A percentile compares a stretch with the other conserved stretches of the same genome.
Evolutionary conservation across 805 yeast species (phyloP).

Genomic region (Yarrowia sp.): DNA sequence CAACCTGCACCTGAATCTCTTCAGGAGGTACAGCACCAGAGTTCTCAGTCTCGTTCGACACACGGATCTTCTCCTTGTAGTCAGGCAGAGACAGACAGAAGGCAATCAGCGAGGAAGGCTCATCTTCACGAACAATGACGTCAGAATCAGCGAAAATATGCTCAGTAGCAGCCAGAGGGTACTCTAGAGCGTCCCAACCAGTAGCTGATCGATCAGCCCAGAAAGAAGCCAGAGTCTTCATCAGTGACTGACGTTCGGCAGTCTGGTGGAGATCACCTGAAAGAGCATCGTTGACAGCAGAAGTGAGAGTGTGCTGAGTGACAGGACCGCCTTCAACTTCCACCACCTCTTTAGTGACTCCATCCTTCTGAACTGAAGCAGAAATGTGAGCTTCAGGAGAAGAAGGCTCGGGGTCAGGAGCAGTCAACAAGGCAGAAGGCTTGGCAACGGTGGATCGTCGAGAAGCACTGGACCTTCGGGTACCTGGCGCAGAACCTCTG

Average conservation of each 20-base stretch:
- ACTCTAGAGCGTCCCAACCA: conserved; percentile 89
- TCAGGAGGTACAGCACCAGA: conserved; percentile 22
- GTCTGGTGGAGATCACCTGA: conserved; percentile 30
- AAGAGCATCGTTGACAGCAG: conserved; percentile 31
- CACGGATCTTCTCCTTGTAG: conserved; percentile 68
- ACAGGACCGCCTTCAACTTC: conserved; percentile 19
- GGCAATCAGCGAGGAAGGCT: conserved; percentile 92
- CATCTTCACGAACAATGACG: conserved; percentile 93
- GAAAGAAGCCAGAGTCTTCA: conserved; percentile 84
- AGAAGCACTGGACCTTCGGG: conserved; percentile 1
- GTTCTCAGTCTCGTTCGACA: conserved; percentile 47
- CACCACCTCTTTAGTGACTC: conserved; percentile 31
- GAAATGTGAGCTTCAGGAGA: conserved; percentile 34
- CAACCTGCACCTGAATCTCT: conserved; percentile 12
- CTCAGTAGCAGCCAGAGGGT: conserved; percentile 80
- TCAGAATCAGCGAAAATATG: conserved; percentile 94
- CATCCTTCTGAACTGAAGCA: conserved; percentile 18
- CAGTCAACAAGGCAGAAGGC: conserved; percentile 8
- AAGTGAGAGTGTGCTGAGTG: conserved; percentile 17
- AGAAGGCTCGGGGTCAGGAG: conserved; percentile 36
- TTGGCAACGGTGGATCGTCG: background rate
- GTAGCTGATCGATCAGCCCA: conserved; percentile 98
- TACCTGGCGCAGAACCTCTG: background rate
- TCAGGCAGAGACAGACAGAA: conserved; percentile 88
- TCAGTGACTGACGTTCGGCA: conserved; percentile 75